These are phyloP conservation scores for Bullera alba DNA, from an alignment of 768 basidiomycete genomes.

Conservation along the genomic window DNA sequence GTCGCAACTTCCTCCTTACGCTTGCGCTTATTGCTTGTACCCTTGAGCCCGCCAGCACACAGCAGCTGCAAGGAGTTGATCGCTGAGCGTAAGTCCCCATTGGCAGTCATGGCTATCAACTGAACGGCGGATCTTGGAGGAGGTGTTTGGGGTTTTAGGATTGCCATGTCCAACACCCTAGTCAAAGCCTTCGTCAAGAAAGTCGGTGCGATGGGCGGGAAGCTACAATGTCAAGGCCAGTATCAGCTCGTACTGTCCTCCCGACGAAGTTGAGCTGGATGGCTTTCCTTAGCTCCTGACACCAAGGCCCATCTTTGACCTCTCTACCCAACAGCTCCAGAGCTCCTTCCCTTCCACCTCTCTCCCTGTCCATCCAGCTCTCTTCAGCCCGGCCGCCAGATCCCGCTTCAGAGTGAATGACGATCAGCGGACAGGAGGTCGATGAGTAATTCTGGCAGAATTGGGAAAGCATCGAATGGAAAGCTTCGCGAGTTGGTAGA, in stretches of 20 bases:
- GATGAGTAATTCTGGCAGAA: slow-evolving; percentile 50
- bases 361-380: slow-evolving; percentile 52
- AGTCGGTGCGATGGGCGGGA: slow-evolving; percentile 86
- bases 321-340: slow-evolving; percentile 63
- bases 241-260: not conserved
- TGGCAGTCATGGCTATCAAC: slow-evolving; percentile 66
- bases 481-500: slow-evolving; percentile 58
- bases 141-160: slow-evolving; percentile 31
- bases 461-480: slow-evolving; percentile 62
- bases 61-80: slow-evolving; percentile 91
- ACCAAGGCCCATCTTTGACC: slow-evolving; percentile 63
- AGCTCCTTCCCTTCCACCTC: slow-evolving; percentile 49
- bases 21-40: slow-evolving; percentile 23
- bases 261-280: not conserved
- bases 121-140: slow-evolving; percentile 66
- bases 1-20: slow-evolving; percentile 12
- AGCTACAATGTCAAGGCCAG: slow-evolving; percentile 53
- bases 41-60: slow-evolving; percentile 38
- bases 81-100: slow-evolving; percentile 88
- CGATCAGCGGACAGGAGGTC: slow-evolving; percentile 59
- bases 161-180: slow-evolving; percentile 54
- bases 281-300: slow-evolving; percentile 70
- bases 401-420: slow-evolving; percentile 78
- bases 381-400: slow-evolving; percentile 60
- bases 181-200: slow-evolving; percentile 73